Evolutionary conservation across 2,329 filamentous ascomycete species (phyloP).

Genomic region (Cyanodermella asteris): DNA sequence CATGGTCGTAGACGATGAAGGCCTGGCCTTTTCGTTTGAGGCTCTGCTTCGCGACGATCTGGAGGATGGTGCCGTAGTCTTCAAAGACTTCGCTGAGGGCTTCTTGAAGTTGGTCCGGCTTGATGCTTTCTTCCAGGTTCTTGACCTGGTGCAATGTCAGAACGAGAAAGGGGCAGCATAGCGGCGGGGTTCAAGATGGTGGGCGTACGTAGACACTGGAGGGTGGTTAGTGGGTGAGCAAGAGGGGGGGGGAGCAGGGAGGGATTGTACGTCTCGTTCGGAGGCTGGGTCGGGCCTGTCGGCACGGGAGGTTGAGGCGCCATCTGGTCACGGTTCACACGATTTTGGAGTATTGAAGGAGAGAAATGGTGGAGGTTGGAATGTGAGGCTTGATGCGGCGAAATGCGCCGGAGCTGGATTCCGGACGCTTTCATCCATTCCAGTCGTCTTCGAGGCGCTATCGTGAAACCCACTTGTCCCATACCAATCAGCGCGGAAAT

Average conservation of each 20-base stretch:
- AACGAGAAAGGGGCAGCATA: neutral
- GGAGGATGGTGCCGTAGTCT: conserved; percentile 68
- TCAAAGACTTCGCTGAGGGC: conserved; percentile 59
- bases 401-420: no score
- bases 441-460: no score
- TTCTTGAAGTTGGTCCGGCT: conserved; percentile 52
- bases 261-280: conserved; percentile 6
- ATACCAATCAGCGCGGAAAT: no score
- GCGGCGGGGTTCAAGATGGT: neutral
- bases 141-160: no score
- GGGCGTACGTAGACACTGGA: conserved; percentile 7
- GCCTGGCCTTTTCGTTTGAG: conserved; percentile 86
- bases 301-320: no score
- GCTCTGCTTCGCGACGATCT: conserved; percentile 74
- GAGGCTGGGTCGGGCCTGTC: conserved; percentile 4
- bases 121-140: conserved; percentile 84
- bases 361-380: no score
- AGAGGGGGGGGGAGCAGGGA: neutral
- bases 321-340: no score
- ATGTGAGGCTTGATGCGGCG: no score
- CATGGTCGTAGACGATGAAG: conserved; percentile 71
- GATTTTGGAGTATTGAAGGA: no score
- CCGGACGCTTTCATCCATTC: no score
- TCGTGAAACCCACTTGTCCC: no score
- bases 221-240: conserved; percentile 1